Percentiles rank a stretch among this genome's conserved stretches.
These are phyloP conservation scores for Septoria petroselini DNA, from an alignment of 2,329 filamentous ascomycete species.

Conservation along the genomic window DNA sequence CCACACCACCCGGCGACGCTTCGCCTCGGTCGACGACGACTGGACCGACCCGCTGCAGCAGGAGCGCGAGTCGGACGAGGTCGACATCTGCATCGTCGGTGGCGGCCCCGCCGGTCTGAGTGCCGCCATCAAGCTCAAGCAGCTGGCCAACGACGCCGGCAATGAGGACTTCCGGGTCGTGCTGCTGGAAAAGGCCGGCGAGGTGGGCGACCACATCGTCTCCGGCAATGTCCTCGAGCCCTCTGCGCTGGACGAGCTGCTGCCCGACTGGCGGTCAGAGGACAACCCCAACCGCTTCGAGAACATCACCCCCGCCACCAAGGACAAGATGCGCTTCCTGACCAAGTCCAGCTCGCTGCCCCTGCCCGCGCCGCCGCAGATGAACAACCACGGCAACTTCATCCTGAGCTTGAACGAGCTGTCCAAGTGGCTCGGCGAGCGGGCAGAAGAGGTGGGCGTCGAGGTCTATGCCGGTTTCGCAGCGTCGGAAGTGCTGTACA, in stretches of 20 bases:
- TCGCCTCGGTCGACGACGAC: slow-evolving; percentile 42
- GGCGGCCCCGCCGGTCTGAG: slow-evolving; percentile 92
- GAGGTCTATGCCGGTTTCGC: slow-evolving; percentile 97
- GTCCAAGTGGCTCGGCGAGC: slow-evolving; percentile 90
- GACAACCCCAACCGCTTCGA: slow-evolving; percentile 85
- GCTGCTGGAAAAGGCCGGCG: slow-evolving; percentile 89
- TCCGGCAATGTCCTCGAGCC: slow-evolving; percentile 95
- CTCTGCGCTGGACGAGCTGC: slow-evolving; percentile 78
- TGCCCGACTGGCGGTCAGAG: slow-evolving; percentile 90
- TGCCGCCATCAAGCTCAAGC: slow-evolving; percentile 91
- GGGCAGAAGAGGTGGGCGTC: slow-evolving; percentile 93
- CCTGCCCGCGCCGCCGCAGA: slow-evolving; percentile 86
- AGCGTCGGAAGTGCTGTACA: slow-evolving; percentile 87
- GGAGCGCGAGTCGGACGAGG: slow-evolving; percentile 86
- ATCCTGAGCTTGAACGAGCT: slow-evolving; percentile 95
- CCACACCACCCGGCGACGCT: slow-evolving; percentile 30
- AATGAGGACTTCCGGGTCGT: slow-evolving; percentile 95
- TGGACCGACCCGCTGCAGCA: slow-evolving; percentile 51
- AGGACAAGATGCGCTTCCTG: slow-evolving; percentile 89
- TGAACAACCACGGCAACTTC: slow-evolving; percentile 97
- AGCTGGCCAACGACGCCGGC: slow-evolving; percentile 88
- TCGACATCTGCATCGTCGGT: slow-evolving; percentile 95
- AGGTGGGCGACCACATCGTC: slow-evolving; percentile 90
- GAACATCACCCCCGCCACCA: slow-evolving; percentile 76
- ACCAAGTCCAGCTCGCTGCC: slow-evolving; percentile 76